Evolutionary conservation across 345 rosid genomes (phyloP), one percentile per base, ranked within the genome.

Genomic region (Moringa oleifera): DNA sequence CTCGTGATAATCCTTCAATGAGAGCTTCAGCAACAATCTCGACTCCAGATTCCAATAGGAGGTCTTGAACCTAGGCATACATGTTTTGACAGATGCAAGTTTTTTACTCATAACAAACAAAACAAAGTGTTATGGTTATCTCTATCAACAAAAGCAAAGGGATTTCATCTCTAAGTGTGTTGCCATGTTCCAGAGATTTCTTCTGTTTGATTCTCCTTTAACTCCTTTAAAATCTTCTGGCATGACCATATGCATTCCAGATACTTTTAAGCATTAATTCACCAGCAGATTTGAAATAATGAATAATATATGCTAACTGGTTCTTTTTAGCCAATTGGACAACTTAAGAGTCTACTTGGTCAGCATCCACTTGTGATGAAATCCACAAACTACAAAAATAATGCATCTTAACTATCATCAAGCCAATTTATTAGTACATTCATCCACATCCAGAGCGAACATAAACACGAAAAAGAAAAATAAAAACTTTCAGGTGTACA

Each of bases 1-100:
- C 90, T 57, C 95, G 81, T 23, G 99, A 89, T 65, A 95, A 77
- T 58, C 97, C 99, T 80, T 95, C 99, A 22, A 84, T 72, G 23
- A 95, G 96, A 67, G 88, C 83, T 77, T 91, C 97, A 7, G 92
- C 88, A 57, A 95, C 84, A 60, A 95, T 87, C 70, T 89, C 96
- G 10, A 95, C 81, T 69, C 97, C 99, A 68, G 79, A 75, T 74
- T 84, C 94, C 52, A 85, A 71, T 15, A 95, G 88, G 52, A 73
- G 75, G 63, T 82, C 93, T 78, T 91, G 96, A 65, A 79, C 89
- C 99, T 95, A 68, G 53, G 64, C 19, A 1, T 11, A 41, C 47
- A 41, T 41, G 47, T 41, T 41, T 16, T n/a, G 17, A 15, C 6
- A 15, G 6, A 5, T 5, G 6, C 11, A 33, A 33, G 37, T 33